A percentile compares a stretch with the other conserved stretches of the same genome.
Evolutionary conservation across 2,329 filamentous ascomycete species (phyloP).

Genomic region (Scolecobasidium constrictum): DNA sequence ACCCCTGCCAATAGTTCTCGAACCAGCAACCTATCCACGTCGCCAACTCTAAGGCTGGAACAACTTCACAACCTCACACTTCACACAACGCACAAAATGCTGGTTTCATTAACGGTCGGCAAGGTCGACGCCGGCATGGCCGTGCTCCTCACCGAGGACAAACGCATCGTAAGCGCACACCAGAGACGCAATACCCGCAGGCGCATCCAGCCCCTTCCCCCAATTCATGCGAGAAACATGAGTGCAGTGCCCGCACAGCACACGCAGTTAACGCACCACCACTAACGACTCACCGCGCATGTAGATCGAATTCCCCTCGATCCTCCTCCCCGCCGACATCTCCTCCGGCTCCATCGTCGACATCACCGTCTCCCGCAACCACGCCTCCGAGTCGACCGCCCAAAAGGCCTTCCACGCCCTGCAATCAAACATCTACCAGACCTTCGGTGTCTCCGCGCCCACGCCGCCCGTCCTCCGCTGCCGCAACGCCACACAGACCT

Average conservation of each 20-base stretch:
- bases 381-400: conserved; percentile 62
- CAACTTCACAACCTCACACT: neutral
- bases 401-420: conserved; percentile 69
- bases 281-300: conserved; percentile 11
- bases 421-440: conserved; percentile 78
- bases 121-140: conserved; percentile 99
- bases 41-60: no score
- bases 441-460: conserved; percentile 75
- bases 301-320: conserved; percentile 97
- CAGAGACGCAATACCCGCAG: neutral
- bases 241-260: conserved; percentile 12
- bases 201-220: conserved; percentile 57
- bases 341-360: conserved; percentile 95
- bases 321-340: conserved; percentile 90
- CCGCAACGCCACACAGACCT: conserved; percentile 97
- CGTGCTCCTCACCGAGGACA: conserved; percentile 91
- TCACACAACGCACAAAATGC: conserved; percentile 54
- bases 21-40: neutral
- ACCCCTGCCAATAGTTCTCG: neutral
- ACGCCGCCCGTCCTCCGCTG: conserved; percentile 71
- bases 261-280: neutral
- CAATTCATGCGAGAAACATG: conserved; percentile 91
- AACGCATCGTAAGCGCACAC: conserved; percentile 64
- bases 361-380: conserved; percentile 87
- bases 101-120: conserved; percentile 95